Evolutionary conservation across 1,284 basidiomycete genomes (phyloP).

Genomic region (Trichosporon inkin): DNA sequence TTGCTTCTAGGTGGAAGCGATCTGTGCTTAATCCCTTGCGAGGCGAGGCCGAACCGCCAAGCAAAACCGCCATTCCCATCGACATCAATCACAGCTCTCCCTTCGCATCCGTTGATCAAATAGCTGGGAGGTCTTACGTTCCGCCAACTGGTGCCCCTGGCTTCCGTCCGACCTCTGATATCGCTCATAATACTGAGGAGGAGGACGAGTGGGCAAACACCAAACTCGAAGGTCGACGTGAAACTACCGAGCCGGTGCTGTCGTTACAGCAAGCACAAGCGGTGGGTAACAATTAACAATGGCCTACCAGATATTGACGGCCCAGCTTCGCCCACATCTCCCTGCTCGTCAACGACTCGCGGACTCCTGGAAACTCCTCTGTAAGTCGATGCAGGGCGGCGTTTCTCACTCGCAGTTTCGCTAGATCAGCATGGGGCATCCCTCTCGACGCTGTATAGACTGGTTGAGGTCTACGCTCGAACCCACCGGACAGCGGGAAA

Average conservation of each 20-base stretch:
- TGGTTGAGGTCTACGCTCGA: constrained; percentile 53
- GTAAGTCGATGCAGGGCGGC: constrained; percentile 47
- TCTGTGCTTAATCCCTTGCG: constrained; percentile 10
- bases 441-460: constrained; percentile 75
- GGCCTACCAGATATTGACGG: too few relatives aligned
- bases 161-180: constrained; percentile 52
- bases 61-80: constrained; percentile 33
- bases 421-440: constrained; percentile 94
- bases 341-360: constrained; percentile 77
- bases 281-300: constrained; percentile 2
- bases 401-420: constrained; percentile 53
- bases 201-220: constrained; percentile 44
- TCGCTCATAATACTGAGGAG: constrained; percentile 23
- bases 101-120: constrained; percentile 34
- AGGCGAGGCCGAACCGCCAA: constrained; percentile 26
- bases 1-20: constrained; percentile 23
- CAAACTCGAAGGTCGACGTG: constrained; percentile 55
- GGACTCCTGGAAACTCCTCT: constrained; percentile 77
- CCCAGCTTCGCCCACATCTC: constrained; percentile 65
- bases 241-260: constrained; percentile 60
- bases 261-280: constrained; percentile 14
- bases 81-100: constrained; percentile 45
- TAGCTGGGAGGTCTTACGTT: constrained; percentile 51
- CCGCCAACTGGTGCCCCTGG: constrained; percentile 74
- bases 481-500: constrained; percentile 52